A percentile compares a stretch with the other conserved stretches of the same genome.
These are phyloP conservation scores for Rhododendron henanense DNA, from an alignment of 148 eudicot species.

Conservation along the genomic window DNA sequence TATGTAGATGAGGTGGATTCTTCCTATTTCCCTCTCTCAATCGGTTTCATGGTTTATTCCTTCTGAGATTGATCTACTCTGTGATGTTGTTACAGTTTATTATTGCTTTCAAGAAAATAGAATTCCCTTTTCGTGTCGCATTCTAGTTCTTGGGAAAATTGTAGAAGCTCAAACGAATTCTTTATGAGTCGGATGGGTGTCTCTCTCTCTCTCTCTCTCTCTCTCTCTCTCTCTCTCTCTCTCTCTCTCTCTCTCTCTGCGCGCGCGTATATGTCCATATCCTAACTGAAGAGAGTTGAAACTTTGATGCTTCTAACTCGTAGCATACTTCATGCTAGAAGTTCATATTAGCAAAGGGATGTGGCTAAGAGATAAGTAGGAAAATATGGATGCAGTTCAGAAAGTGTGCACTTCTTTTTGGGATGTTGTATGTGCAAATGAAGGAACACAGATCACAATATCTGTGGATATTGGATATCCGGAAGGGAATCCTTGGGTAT, in stretches of 20 bases:
- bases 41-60: not conserved
- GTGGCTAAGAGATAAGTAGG: not conserved
- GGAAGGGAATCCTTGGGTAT: too few species aligned
- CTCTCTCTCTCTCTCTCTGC: not conserved
- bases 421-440: not conserved
- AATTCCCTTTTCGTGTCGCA: not conserved
- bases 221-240: not conserved
- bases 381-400: not conserved
- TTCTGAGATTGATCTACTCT: not conserved
- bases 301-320: not conserved
- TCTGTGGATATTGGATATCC: too few species aligned
- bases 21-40: not conserved
- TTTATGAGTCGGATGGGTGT: not conserved
- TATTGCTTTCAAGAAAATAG: constrained; percentile 1
- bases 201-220: not conserved
- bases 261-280: not conserved
- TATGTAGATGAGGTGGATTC: not conserved
- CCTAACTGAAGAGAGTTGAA: not conserved
- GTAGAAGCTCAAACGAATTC: not conserved
- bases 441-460: not conserved
- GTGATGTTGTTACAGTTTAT: not conserved
- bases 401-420: not conserved
- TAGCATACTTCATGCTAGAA: not conserved
- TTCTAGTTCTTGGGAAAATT: not conserved
- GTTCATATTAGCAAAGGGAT: not conserved